Evolutionary conservation across 2,329 filamentous ascomycete species (phyloP).

Genomic region (Aspergillus luchuensis): DNA sequence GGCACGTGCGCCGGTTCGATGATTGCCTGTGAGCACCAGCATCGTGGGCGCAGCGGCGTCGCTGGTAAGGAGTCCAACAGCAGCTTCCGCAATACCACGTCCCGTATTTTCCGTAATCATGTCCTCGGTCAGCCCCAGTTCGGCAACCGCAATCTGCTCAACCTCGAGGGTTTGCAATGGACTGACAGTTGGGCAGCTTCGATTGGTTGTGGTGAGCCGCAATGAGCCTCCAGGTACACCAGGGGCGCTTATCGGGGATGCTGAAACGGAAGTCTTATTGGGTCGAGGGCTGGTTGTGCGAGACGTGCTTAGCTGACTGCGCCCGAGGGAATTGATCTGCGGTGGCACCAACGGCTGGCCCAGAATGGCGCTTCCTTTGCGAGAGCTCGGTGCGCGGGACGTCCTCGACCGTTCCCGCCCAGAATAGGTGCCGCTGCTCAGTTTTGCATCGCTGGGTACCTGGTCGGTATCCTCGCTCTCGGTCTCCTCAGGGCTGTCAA

Average conservation of each 20-base stretch:
- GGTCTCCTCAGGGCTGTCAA: slow-evolving; percentile 72
- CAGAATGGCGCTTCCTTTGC: slow-evolving; percentile 47
- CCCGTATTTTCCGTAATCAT: slow-evolving; percentile 92
- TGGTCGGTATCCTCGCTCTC: slow-evolving; percentile 67
- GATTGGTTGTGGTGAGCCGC: slow-evolving; percentile 56
- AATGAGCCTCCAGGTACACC: slow-evolving; percentile 48
- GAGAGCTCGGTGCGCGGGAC: slow-evolving; percentile 40
- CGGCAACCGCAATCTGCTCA: slow-evolving; percentile 85
- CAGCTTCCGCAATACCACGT: slow-evolving; percentile 77
- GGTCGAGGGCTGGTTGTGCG: slow-evolving; percentile 44
- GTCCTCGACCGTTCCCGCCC: slow-evolving; percentile 45
- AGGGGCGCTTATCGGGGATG: slow-evolving; percentile 45
- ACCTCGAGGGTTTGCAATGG: slow-evolving; percentile 88
- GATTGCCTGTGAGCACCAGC: slow-evolving; percentile 91
- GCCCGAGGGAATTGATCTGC: slow-evolving; percentile 38
- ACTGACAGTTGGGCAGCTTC: slow-evolving; percentile 59
- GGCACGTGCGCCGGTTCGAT: slow-evolving; percentile 81
- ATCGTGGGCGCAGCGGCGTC: slow-evolving; percentile 58
- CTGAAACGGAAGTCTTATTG: slow-evolving; percentile 44
- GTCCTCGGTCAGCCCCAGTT: slow-evolving; percentile 83
- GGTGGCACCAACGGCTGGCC: slow-evolving; percentile 40
- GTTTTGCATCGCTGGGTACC: slow-evolving; percentile 42
- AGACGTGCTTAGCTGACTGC: slow-evolving; percentile 38
- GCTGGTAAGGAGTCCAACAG: slow-evolving; percentile 69
- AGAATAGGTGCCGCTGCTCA: slow-evolving; percentile 51